phyloP scores from a whole-genome alignment of 768 basidiomycete species.

The Suillus subluteus region DNA sequence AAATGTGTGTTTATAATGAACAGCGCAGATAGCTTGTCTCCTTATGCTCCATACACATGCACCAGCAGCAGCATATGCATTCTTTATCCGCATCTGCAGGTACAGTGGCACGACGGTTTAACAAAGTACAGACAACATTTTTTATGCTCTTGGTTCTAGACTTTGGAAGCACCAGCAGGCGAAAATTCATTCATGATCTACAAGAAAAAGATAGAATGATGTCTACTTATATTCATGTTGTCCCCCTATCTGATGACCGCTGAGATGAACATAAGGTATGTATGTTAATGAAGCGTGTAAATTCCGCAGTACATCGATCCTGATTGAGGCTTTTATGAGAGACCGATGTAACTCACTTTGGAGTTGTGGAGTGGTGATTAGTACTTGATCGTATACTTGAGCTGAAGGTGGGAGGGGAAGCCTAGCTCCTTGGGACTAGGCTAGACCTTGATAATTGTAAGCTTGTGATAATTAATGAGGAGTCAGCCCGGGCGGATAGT shows the following conservation, averaged over 20 bases:
- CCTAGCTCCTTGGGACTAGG: not conserved
- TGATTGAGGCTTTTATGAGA: not conserved
- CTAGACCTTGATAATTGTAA: not conserved
- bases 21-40: not conserved
- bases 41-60: not conserved
- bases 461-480: not conserved
- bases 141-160: not conserved
- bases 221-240: not conserved
- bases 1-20: not conserved
- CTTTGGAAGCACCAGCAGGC: not conserved
- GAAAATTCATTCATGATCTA: not conserved
- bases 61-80: not conserved
- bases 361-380: not conserved
- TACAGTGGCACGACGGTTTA: not conserved
- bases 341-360: not conserved
- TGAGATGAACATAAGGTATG: not conserved
- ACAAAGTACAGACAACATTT: not conserved
- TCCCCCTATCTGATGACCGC: slow-evolving; percentile 1
- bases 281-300: not conserved
- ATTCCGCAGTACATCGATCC: not conserved
- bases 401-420: not conserved
- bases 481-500: not conserved
- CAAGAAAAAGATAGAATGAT: not conserved
- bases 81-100: not conserved
- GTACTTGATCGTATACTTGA: not conserved